Conservation (phyloP, 2,329 filamentous ascomycete species). For the Pseudogymnoascus sp. region DNA sequence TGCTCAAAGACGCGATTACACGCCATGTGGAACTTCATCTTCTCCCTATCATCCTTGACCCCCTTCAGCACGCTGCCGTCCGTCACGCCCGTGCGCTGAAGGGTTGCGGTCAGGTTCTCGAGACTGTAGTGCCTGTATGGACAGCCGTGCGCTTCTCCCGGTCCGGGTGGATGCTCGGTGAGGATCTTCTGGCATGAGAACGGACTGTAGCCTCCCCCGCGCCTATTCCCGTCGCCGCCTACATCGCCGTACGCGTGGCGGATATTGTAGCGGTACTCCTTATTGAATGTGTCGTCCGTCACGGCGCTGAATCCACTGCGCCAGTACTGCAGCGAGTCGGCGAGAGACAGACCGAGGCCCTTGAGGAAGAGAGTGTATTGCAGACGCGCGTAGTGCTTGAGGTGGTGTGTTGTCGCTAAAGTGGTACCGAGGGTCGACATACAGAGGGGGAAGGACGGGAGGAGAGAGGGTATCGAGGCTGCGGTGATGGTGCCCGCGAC, state of each 20-base stretch:
- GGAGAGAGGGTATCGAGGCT: slow-evolving; percentile 69
- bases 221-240: slow-evolving; percentile 80
- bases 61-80: slow-evolving; percentile 71
- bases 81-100: slow-evolving; percentile 70
- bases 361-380: slow-evolving; percentile 97
- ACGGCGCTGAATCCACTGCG: slow-evolving; percentile 75
- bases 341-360: slow-evolving; percentile 83
- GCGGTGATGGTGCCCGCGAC: slow-evolving; percentile 63
- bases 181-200: slow-evolving; percentile 94
- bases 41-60: slow-evolving; percentile 82
- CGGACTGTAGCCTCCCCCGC: slow-evolving; percentile 80
- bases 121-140: slow-evolving; percentile 87
- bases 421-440: slow-evolving; percentile 88
- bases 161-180: slow-evolving; percentile 76
- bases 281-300: slow-evolving; percentile 92
- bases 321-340: slow-evolving; percentile 91
- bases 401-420: slow-evolving; percentile 76
- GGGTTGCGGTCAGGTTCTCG: slow-evolving; percentile 72
- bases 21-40: slow-evolving; percentile 85
- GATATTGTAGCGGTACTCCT: slow-evolving; percentile 95
- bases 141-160: slow-evolving; percentile 89
- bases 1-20: slow-evolving; percentile 94
- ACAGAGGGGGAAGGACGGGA: slow-evolving; percentile 79
- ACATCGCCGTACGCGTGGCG: slow-evolving; percentile 94
- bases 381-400: slow-evolving; percentile 87